Conservation (phyloP, 805 yeast species). For the Saccharomycopsis sp. region DNA sequence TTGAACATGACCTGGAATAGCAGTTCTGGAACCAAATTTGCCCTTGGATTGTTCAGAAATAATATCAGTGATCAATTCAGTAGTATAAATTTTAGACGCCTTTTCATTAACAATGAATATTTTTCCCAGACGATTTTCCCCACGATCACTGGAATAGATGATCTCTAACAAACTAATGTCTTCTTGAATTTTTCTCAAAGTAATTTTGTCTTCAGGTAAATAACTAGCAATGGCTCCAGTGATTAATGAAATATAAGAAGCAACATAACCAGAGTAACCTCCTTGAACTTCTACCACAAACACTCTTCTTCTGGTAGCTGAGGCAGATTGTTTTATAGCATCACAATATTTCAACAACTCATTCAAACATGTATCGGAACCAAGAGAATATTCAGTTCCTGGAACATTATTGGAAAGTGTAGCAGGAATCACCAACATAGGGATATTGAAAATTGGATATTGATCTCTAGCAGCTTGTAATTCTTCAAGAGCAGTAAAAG, state of each 20-base stretch:
- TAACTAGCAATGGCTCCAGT: conserved; percentile 90
- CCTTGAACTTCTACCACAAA: conserved; percentile 98
- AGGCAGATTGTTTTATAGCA: conserved; percentile 87
- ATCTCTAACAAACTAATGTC: conserved; percentile 64
- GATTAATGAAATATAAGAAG: conserved; percentile 73
- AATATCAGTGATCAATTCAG: conserved; percentile 74
- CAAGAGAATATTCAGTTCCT: conserved; percentile 95
- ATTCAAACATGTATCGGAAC: conserved; percentile 93
- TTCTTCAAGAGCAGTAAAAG: conserved; percentile 77
- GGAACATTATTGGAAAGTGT: conserved; percentile 97
- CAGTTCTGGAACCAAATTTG: conserved; percentile 82
- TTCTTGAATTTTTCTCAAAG: conserved; percentile 56
- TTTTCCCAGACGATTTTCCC: conserved; percentile 70
- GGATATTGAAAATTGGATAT: conserved; percentile 90
- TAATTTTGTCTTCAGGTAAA: conserved; percentile 77
- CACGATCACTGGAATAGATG: conserved; percentile 55
- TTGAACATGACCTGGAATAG: conserved; percentile 96
- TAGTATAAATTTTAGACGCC: conserved; percentile 58
- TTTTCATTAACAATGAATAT: conserved; percentile 57
- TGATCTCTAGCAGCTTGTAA: conserved; percentile 62
- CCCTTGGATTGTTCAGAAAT: conserved; percentile 70
- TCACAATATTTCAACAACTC: conserved; percentile 88
- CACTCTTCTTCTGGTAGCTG: conserved; percentile 87
- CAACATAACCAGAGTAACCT: conserved; percentile 91
- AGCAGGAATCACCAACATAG: conserved; percentile 89